A percentile compares a stretch with the other conserved stretches of the same genome.
phyloP scores from a whole-genome alignment of 495 filamentous ascomycete genomes.

The Trichocladium antarcticum region DNA sequence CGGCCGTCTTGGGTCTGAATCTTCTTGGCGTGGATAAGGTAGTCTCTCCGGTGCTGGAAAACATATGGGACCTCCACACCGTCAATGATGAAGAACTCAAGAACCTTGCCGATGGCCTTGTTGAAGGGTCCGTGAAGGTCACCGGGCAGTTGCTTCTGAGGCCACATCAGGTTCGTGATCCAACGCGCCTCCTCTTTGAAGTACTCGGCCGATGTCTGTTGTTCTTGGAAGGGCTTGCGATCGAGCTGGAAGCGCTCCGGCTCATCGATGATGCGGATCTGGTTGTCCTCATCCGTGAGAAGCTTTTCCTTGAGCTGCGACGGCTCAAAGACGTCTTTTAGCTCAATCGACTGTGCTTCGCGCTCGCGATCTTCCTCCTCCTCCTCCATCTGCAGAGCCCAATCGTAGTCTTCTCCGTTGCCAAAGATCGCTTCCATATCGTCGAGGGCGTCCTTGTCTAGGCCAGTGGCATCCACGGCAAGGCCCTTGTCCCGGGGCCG shows the following conservation, averaged over 20 bases:
- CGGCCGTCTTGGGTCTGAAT: slow-evolving; percentile 46
- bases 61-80: slow-evolving; percentile 93
- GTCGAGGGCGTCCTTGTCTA: slow-evolving; percentile 83
- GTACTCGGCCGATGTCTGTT: slow-evolving; percentile 65
- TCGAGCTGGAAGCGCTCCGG: slow-evolving; percentile 91
- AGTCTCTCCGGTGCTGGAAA: slow-evolving; percentile 95
- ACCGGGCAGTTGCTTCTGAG: slow-evolving; percentile 59
- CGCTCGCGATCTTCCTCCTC: slow-evolving; percentile 61
- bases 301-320: slow-evolving; percentile 86
- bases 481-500: slow-evolving; percentile 55
- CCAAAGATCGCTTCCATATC: slow-evolving; percentile 95
- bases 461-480: slow-evolving; percentile 56
- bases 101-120: slow-evolving; percentile 77
- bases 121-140: slow-evolving; percentile 74
- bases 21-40: slow-evolving; percentile 85
- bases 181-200: slow-evolving; percentile 80
- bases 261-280: slow-evolving; percentile 73
- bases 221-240: slow-evolving; percentile 71
- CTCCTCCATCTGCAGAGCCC: slow-evolving; percentile 78
- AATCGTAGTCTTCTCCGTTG: slow-evolving; percentile 87
- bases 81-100: slow-evolving; percentile 87
- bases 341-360: slow-evolving; percentile 59
- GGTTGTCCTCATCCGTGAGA: slow-evolving; percentile 88
- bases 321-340: slow-evolving; percentile 97
- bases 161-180: slow-evolving; percentile 80